These are phyloP conservation scores for Neobulgaria alba DNA, from an alignment of 2,329 filamentous ascomycete species.

Conservation along the genomic window DNA sequence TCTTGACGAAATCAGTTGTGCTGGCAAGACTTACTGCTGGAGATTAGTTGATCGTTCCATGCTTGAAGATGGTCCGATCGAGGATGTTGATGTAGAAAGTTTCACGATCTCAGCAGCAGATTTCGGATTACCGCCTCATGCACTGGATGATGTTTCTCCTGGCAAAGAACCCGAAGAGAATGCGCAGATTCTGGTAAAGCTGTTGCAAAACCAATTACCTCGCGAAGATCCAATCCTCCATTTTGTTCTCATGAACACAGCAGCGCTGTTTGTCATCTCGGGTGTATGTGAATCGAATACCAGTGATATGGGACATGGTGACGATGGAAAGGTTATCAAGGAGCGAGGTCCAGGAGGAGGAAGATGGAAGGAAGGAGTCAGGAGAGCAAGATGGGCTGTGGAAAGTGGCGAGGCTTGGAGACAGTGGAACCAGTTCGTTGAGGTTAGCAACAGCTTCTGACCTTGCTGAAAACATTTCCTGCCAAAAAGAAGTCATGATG, in stretches of 20 bases:
- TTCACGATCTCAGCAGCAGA: slow-evolving; percentile 77
- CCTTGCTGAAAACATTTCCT: no score
- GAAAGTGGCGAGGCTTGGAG: slow-evolving; percentile 78
- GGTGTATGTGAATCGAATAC: slow-evolving; percentile 79
- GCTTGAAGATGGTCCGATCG: slow-evolving; percentile 29
- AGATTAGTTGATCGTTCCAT: slow-evolving; percentile 49
- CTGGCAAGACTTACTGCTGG: slow-evolving; percentile 86
- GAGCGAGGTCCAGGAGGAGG: slow-evolving; percentile 80
- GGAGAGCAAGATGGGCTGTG: slow-evolving; percentile 80
- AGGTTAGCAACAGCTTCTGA: slow-evolving; percentile 44
- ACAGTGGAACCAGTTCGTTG: slow-evolving; percentile 76
- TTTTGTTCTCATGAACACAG: slow-evolving; percentile 92
- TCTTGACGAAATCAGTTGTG: slow-evolving; percentile 90
- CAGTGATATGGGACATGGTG: slow-evolving; percentile 70
- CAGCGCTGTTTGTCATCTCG: slow-evolving; percentile 75
- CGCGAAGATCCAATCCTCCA: slow-evolving; percentile 78
- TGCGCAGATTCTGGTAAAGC: slow-evolving; percentile 69
- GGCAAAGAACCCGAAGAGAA: slow-evolving; percentile 84
- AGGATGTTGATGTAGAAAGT: slow-evolving; percentile 54
- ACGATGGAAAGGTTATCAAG: slow-evolving; percentile 70
- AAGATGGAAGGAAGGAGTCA: slow-evolving; percentile 90
- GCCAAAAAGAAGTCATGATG: no score
- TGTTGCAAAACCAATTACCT: slow-evolving; percentile 65
- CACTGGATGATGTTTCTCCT: slow-evolving; percentile 69
- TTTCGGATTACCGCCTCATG: slow-evolving; percentile 72